These are phyloP conservation scores for Fomitopsis schrenkii DNA, from an alignment of 1,284 basidiomycete species.

Conservation along the genomic window DNA sequence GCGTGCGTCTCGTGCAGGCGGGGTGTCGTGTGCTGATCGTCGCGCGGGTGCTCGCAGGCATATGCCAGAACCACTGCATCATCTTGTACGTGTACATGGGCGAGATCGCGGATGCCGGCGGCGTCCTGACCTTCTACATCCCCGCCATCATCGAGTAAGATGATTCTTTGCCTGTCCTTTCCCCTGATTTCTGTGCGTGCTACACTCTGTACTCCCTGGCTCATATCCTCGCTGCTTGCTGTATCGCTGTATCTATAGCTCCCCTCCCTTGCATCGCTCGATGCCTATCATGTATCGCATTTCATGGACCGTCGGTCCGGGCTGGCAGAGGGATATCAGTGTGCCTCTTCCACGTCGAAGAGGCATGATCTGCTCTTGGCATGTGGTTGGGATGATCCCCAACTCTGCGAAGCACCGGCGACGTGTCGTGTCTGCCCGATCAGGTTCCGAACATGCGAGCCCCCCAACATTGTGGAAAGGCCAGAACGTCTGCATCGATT, in stretches of 20 bases:
- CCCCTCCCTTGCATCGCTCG: too few species aligned
- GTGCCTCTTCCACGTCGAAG: too few species aligned
- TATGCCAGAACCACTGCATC: conserved; percentile 82
- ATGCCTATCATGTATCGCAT: not conserved
- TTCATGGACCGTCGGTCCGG: not conserved
- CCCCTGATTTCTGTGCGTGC: not conserved
- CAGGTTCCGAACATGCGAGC: too few species aligned
- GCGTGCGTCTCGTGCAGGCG: conserved; percentile 18
- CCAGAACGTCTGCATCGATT: too few species aligned
- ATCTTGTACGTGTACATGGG: conserved; percentile 92
- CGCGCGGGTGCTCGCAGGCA: conserved; percentile 42
- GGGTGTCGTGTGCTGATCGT: not conserved
- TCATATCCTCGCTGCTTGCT: not conserved
- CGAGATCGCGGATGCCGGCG: conserved; percentile 75
- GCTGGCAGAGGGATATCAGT: too few species aligned
- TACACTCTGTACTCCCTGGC: not conserved
- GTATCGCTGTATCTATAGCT: conserved; percentile 3
- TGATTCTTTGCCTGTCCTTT: not conserved
- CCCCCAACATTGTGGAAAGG: too few species aligned
- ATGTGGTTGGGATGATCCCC: too few species aligned
- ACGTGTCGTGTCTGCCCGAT: too few species aligned
- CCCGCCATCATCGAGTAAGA: conserved; percentile 52
- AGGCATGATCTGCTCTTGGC: too few species aligned
- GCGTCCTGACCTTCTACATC: conserved; percentile 87
- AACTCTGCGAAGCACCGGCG: too few species aligned